phyloP scores from a whole-genome alignment of 768 basidiomycete species.

The Obba rivulosa region DNA sequence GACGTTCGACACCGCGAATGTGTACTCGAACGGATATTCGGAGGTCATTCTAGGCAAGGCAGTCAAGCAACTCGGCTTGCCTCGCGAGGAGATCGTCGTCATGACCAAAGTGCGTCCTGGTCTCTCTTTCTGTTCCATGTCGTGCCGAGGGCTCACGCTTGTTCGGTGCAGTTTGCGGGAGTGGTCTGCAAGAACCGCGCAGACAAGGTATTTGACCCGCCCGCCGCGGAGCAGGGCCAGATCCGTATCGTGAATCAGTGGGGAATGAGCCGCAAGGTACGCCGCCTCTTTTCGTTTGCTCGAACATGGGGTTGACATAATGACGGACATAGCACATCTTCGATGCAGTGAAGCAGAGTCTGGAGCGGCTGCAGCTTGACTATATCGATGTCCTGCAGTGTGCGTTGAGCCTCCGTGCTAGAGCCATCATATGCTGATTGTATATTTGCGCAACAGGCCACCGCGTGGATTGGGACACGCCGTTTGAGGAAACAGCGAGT shows the following conservation, averaged over 20 bases:
- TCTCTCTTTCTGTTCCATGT: neutral
- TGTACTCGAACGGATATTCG: slow-evolving; percentile 30
- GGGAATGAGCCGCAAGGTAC: slow-evolving; percentile 32
- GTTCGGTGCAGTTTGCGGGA: neutral
- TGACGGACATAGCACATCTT: slow-evolving; percentile 52
- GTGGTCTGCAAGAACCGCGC: neutral
- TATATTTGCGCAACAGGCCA: slow-evolving; percentile 16
- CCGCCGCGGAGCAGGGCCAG: slow-evolving; percentile 8
- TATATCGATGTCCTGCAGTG: slow-evolving; percentile 57
- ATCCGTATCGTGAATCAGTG: slow-evolving; percentile 32
- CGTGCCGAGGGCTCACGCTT: neutral
- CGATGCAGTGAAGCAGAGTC: slow-evolving; percentile 46
- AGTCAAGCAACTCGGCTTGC: slow-evolving; percentile 34
- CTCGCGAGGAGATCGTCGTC: slow-evolving; percentile 41
- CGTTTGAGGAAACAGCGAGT: slow-evolving; percentile 31
- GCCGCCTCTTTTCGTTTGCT: neutral
- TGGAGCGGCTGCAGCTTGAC: slow-evolving; percentile 39
- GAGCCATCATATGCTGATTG: neutral
- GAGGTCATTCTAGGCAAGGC: slow-evolving; percentile 39
- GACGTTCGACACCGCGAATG: slow-evolving; percentile 28
- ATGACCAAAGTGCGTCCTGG: slow-evolving; percentile 33
- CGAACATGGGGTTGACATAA: neutral
- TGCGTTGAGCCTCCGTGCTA: slow-evolving; percentile 11
- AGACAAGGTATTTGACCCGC: neutral
- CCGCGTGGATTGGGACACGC: slow-evolving; percentile 33